Evolutionary conservation across 306 rosid genomes (phyloP), one percentile per base, ranked within the genome.

Genomic region (Oxytropis ochrocephala): DNA sequence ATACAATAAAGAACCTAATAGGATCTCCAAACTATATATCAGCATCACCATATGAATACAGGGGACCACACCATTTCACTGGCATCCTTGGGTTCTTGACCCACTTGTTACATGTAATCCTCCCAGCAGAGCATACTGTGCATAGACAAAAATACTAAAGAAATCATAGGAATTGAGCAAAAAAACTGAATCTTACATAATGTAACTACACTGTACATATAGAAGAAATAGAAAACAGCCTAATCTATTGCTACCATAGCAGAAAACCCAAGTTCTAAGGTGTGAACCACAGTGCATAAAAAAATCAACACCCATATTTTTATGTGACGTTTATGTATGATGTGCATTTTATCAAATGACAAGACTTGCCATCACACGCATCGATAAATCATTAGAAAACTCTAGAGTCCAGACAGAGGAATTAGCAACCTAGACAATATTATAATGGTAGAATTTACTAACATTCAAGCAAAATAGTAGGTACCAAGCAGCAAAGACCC

Each of bases 401-500:
- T 54, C 69, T 47, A 43, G 48, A 35, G 18, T 54, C 69, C 52
- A 43, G 48, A 35, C 67, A 69, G 51, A 39, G 33, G 55, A 62
- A 44, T 69, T 69, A 71, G 57, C 60, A 50, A 76, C 54, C 84
- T 75, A 80, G 70, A 53, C 53, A 73, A 53, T 75, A 64, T 79
- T 46, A 69, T 79, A 81, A 86, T 78, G 79, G 85, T 82, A 81
- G 70, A 76, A 81, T 83, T 84, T 87, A 86, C 95, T 80, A 77
- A 85, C 85, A 84, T 85, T 85, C 91, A 83, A 82, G 85, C 77
- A 74, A 88, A 68, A 84, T 30, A 83, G 84, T 70, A 83, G 84
- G 87, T 81, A 84, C 84, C 88, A 84, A 74, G 89, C 82, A 89
- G 88, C 91, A 92, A 88, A 89, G 84, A 83, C 89, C 85, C 88